A percentile compares a stretch with the other conserved stretches of the same genome.
phyloP scores from a whole-genome alignment of 2,329 filamentous ascomycete species.

The Fusarium sp. region DNA sequence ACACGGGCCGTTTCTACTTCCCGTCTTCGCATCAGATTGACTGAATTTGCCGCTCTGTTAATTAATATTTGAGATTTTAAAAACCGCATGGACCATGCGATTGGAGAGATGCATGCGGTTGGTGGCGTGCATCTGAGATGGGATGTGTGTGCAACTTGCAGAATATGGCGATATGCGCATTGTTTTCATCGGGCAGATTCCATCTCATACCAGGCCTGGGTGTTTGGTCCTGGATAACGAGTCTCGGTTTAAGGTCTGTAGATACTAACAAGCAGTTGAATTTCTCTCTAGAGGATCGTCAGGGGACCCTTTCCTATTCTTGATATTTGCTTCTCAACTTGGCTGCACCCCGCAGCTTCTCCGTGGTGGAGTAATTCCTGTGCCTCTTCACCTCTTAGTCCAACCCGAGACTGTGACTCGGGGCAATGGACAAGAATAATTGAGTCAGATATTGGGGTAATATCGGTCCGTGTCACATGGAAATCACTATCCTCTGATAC shows the following conservation, averaged over 20 bases:
- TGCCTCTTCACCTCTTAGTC: conserved; percentile 5
- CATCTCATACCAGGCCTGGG: neutral
- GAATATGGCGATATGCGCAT: neutral
- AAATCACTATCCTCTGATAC: neutral
- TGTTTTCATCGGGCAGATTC: conserved; percentile 5
- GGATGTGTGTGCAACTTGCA: conserved; percentile 28
- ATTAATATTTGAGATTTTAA: neutral
- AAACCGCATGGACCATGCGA: conserved; percentile 36
- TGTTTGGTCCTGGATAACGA: neutral
- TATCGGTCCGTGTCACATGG: conserved; percentile 16
- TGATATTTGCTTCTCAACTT: conserved; percentile 11
- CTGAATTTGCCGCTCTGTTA: neutral
- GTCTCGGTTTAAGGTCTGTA: neutral
- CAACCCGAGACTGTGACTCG: conserved; percentile 8
- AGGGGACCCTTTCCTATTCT: conserved; percentile 11
- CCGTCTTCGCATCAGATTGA: conserved; percentile 11
- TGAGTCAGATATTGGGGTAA: conserved; percentile 10
- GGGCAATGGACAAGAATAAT: conserved; percentile 7
- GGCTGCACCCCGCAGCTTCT: conserved; percentile 38
- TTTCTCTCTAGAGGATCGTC: conserved; percentile 16
- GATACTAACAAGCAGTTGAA: neutral
- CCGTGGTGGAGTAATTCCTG: conserved; percentile 26
- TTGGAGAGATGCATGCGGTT: conserved; percentile 23
- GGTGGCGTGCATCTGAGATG: conserved; percentile 12
- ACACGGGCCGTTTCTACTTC: conserved; percentile 33